phyloP scores from a whole-genome alignment of 2,329 filamentous ascomycete species.

The Paraphoma chrysanthemicola region DNA sequence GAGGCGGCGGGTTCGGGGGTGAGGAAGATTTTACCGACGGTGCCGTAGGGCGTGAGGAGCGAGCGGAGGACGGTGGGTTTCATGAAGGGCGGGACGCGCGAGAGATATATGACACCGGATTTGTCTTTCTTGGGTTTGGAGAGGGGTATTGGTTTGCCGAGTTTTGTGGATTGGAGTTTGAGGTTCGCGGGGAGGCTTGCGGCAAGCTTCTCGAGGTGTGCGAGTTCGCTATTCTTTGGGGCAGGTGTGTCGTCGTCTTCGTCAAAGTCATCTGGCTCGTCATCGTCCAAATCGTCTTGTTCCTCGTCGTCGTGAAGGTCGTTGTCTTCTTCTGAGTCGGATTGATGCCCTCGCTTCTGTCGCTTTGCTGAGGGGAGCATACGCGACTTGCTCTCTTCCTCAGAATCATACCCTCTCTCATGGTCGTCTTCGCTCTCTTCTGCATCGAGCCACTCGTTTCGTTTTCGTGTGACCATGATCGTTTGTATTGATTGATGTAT shows the following conservation, averaged over 20 bases:
- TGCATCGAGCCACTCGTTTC: conserved; percentile 73
- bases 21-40: conserved; percentile 79
- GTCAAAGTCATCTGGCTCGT: conserved; percentile 29
- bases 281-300: conserved; percentile 1
- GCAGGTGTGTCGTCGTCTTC: conserved; percentile 27
- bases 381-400: conserved; percentile 71
- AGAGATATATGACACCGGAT: conserved; percentile 84
- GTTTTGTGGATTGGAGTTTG: conserved; percentile 34
- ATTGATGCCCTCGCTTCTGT: conserved; percentile 62
- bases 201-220: conserved; percentile 40
- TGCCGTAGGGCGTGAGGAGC: conserved; percentile 76
- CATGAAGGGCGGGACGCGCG: conserved; percentile 87
- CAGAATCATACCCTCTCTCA: conserved; percentile 68
- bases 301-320: conserved; percentile 30
- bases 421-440: conserved; percentile 54
- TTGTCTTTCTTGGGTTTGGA: conserved; percentile 69
- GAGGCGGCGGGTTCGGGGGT: conserved; percentile 74
- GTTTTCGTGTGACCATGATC: conserved; percentile 68
- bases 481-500: neutral
- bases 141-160: conserved; percentile 25
- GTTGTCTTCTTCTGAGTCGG: conserved; percentile 22
- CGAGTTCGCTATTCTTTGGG: conserved; percentile 31
- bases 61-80: conserved; percentile 79
- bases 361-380: conserved; percentile 65
- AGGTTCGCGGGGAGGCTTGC: conserved; percentile 45